Base-by-base conservation (phyloP, 2,329 filamentous ascomycete species). In the Cercospora sesami region DNA sequence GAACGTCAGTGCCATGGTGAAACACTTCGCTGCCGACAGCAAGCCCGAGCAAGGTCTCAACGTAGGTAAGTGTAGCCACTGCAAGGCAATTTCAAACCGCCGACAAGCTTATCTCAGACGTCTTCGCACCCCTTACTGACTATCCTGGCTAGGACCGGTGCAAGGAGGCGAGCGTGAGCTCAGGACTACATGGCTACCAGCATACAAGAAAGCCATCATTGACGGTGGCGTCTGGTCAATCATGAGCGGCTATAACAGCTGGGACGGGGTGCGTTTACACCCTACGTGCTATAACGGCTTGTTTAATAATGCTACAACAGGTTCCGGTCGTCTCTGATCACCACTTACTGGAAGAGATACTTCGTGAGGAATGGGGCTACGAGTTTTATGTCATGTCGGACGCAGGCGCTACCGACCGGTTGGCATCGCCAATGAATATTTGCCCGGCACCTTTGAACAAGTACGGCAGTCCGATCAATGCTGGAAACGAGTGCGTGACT, bases 231-330 rank as follows among this genome's bases (percentile, higher is more conserved):
- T 89, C 2, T 89, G 84, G 74, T 85, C 86, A 36, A 86, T 93
- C 71, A 93, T 93, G 91, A 86, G 87, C 31, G 87, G 90, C 0
- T 93, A 93, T 74, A 86, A 89, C 73, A 88, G 87, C 61, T 92
- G 91, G 72, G 90, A 93, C 70, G 90, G 90, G 1, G 82, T 92
- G 7, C n/a, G n/a, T n/a, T n/a, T n/a, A n/a, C 3, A 30, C 28
- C 28, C 28, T 7, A 30, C 7, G 28, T 30, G 28, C 28, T 30
- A 30, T 8, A 7, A 5, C 5, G 28, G 28, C 28, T 30, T 30
- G 5, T 30, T 7, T 30, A 30, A 30, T 30, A 30, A 30, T 30
- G 28, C 28, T 30, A 30, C 7, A 6, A 30, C 28, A 30, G 28
- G 28, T 36, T 36, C 33, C 33, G 10, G 33, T 36, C 0, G 85